Evolutionary conservation across 805 yeast species (phyloP).

Genomic region (Grigorovia transvaalensis): DNA sequence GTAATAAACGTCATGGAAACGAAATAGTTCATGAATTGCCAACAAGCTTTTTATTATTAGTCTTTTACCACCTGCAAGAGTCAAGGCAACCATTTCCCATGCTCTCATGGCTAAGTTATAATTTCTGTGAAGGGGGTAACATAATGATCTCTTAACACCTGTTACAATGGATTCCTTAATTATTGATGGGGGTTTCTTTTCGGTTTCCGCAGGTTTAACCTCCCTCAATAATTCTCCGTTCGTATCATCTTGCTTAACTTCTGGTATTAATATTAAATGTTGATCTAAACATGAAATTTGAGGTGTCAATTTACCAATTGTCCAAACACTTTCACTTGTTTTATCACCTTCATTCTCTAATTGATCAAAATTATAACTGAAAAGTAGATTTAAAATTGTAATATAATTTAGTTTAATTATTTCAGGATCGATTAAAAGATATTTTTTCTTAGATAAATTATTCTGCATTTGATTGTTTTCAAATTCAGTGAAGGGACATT

Average conservation of each 20-base stretch:
- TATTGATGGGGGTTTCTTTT: conserved; percentile 7
- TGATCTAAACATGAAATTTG: conserved; percentile 66
- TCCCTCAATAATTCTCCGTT: conserved; percentile 1
- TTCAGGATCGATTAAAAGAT: conserved; percentile 36
- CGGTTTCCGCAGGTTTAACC: not conserved
- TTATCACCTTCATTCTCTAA: conserved; percentile 63
- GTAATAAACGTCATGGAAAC: conserved; percentile 76
- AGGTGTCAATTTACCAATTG: conserved; percentile 77
- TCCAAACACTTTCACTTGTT: conserved; percentile 88
- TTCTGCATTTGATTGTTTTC: conserved; percentile 60
- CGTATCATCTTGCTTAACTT: conserved; percentile 6
- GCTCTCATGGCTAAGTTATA: conserved; percentile 47
- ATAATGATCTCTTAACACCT: conserved; percentile 59
- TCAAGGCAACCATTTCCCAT: conserved; percentile 65
- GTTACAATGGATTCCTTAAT: conserved; percentile 50
- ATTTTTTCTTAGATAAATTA: conserved; percentile 50
- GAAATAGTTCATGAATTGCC: conserved; percentile 57
- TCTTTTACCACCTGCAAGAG: conserved; percentile 60
- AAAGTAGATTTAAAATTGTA: conserved; percentile 55
- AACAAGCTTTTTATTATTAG: conserved; percentile 51
- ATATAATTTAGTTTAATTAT: conserved; percentile 49
- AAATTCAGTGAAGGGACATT: conserved; percentile 43
- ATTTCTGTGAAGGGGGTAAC: conserved; percentile 72
- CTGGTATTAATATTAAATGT: conserved; percentile 31
- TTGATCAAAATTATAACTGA: conserved; percentile 63